phyloP scores from a whole-genome alignment of 106 monocot genomes.

The Dendrobium officinale region DNA sequence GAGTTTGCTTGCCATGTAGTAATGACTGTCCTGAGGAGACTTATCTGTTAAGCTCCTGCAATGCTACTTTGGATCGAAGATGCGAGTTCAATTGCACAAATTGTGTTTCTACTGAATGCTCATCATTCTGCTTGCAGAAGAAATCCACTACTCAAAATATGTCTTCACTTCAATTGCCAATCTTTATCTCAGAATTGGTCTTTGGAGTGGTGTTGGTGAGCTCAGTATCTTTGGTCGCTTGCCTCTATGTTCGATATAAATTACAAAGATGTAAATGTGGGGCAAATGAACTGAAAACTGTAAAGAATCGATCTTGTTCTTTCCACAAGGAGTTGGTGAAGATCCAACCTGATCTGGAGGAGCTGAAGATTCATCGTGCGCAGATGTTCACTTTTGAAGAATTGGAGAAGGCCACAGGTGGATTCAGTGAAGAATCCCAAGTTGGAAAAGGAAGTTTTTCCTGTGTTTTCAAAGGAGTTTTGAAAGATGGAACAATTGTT shows the following conservation, averaged over 20 bases:
- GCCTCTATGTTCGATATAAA: constrained; percentile 52
- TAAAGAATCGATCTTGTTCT: constrained; percentile 20
- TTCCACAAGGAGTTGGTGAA: constrained; percentile 52
- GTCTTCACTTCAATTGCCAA: constrained; percentile 46
- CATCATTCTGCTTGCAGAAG: constrained; percentile 31
- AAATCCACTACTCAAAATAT: constrained; percentile 11
- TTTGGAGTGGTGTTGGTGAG: constrained; percentile 50
- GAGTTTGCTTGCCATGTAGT: constrained; percentile 86
- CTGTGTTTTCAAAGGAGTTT: constrained; percentile 84
- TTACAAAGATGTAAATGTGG: constrained; percentile 45
- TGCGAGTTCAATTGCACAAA: constrained; percentile 62
- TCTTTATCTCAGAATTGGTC: constrained; percentile 72
- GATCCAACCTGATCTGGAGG: constrained; percentile 48
- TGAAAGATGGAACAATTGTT: constrained; percentile 84
- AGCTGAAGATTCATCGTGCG: constrained; percentile 66
- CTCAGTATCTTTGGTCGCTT: constrained; percentile 41
- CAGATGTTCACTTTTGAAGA: constrained; percentile 84
- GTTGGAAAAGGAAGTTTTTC: constrained; percentile 97
- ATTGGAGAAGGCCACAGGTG: constrained; percentile 71
- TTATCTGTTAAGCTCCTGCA: constrained; percentile 37
- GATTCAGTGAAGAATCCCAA: constrained; percentile 79
- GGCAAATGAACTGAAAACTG: constrained; percentile 10
- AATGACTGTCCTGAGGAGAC: constrained; percentile 49
- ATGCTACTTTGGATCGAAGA: constrained; percentile 37
- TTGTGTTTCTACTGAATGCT: constrained; percentile 50